phyloP scores from a whole-genome alignment of 2,329 filamentous ascomycete species.

The Colletotrichum simmondsii region DNA sequence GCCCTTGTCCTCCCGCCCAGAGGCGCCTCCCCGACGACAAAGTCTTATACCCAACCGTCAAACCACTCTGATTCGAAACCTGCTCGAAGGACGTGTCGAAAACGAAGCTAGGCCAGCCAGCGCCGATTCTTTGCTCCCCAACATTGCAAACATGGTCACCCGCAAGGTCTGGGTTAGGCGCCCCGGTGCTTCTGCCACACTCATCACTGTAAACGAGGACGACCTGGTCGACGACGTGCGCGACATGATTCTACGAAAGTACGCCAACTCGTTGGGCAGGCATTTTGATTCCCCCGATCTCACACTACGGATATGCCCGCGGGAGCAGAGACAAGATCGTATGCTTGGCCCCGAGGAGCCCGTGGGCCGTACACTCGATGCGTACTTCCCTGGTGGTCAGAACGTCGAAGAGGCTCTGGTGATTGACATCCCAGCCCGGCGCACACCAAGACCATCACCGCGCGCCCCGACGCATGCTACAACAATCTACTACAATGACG shows the following conservation, averaged over 20 bases:
- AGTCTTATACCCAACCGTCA: slow-evolving; percentile 58
- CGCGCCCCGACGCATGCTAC: slow-evolving; percentile 58
- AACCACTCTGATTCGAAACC: slow-evolving; percentile 60
- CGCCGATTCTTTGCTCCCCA: slow-evolving; percentile 48
- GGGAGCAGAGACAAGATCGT: slow-evolving; percentile 75
- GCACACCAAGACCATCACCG: slow-evolving; percentile 85
- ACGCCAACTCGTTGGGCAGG: slow-evolving; percentile 89
- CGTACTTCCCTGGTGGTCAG: slow-evolving; percentile 88
- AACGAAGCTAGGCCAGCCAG: slow-evolving; percentile 53
- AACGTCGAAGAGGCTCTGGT: slow-evolving; percentile 88
- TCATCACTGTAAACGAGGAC: slow-evolving; percentile 86
- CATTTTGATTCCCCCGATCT: slow-evolving; percentile 93
- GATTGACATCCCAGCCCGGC: slow-evolving; percentile 83
- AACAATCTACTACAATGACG: slow-evolving; percentile 69
- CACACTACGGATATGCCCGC: slow-evolving; percentile 79
- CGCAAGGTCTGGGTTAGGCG: slow-evolving; percentile 97
- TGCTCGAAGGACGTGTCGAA: slow-evolving; percentile 56
- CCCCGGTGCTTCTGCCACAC: slow-evolving; percentile 84
- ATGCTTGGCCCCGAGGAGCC: slow-evolving; percentile 86
- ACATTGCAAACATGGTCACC: slow-evolving; percentile 66
- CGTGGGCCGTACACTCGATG: slow-evolving; percentile 81
- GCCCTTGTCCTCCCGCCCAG: slow-evolving; percentile 34
- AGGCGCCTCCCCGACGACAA: slow-evolving; percentile 50
- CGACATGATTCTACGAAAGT: slow-evolving; percentile 92
- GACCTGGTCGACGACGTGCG: slow-evolving; percentile 95